Evolutionary conservation across 805 yeast species (phyloP), one percentile per base, ranked within the genome.

Genomic region (Starmera dryadoides): DNA sequence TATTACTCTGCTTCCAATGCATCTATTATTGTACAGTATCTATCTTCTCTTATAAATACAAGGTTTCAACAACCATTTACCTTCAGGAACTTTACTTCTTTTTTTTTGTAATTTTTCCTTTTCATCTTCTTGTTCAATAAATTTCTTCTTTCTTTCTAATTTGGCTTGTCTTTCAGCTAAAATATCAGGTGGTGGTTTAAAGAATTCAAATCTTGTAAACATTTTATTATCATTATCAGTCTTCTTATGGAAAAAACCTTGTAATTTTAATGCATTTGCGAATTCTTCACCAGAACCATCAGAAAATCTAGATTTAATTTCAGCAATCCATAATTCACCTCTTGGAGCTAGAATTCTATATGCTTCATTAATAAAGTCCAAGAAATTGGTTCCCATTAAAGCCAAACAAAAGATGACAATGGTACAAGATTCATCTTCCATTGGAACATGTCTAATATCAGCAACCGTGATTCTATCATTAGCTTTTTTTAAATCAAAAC

Each of bases 321-420:
- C 99, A 2, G 98, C 93, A 35, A 93, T 87, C 98, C 98, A 93
- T 35, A 93, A 64, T 58, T 91, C 96, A 21, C 99, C 98, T 43
- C 87, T 72, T 33, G 96, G 96, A 9, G 87, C 81, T 38, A 93
- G 66, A 15, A 93, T 69, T 53, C 99, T 71, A 55, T 84, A 73
- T 0, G 96, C 98, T 58, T 93, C 99, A 42, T 79, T 71, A 38
- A 93, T 77, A 56, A 93, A 93, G 56, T 93, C 98, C 44, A 89
- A 65, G 57, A 91, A 88, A 56, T 93, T 93, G 4, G 98, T 91
- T 4, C 99, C 98, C 99, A 93, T 93, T 42, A 93, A 68, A 0
- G 98, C 93, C 36, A 93, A 69, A 60, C 98, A 93, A 61, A 89
- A 93, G 6, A 93, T 75, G n/a, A 86, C 98, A 34, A 93, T 70